Evolutionary conservation across 768 basidiomycete genomes (phyloP), one percentile per base, ranked within the genome.

Genomic region (Multifurca ochricompacta): DNA sequence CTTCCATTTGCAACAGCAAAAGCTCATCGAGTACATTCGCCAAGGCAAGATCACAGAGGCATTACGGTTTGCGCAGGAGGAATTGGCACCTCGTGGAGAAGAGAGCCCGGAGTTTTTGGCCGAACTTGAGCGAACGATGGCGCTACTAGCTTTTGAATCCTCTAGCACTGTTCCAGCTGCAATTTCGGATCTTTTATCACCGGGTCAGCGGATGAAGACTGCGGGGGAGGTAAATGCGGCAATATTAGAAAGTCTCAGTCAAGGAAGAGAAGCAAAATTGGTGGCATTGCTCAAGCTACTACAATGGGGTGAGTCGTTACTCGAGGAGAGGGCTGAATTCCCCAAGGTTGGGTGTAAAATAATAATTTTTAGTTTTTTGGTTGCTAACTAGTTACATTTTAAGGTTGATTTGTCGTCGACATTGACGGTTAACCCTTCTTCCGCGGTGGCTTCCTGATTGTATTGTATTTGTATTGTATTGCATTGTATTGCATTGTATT

Each of bases 211-310:
- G 46, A 79, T 91, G 80, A 88, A 87, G 71, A 95, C 94, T n/a
- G 94, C 94, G 1, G 84, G 87, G 19, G 91, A 95, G 71, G 83
- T 98, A 66, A 99, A 99, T 65, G 87, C 90, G 1, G 94, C 95
- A 30, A 95, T 99, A 51, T 72, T 99, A 65, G 90, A 93, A 64
- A 88, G 86, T 64, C 74, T 92, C 58, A 88, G 91, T 61, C 91
- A 97, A 64, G 91, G 92, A 0, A 87, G 87, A 66, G 90, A 95
- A 67, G 90, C 94, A 53, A 96, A 95, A 70, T 71, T 97, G 47
- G 80, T 85, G 27, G 83, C 82, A 16, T 66, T 97, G 66, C 69
- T 97, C 68, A 83, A 87, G 70, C 73, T 96, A 62, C 73, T 94
- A 62, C 81, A 79, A 42, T 98, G 93, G 92, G 93, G 91, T 0